A percentile compares a stretch with the other conserved stretches of the same genome.
phyloP scores from a whole-genome alignment of 2,329 filamentous ascomycete genomes.

The Fusarium sp. region DNA sequence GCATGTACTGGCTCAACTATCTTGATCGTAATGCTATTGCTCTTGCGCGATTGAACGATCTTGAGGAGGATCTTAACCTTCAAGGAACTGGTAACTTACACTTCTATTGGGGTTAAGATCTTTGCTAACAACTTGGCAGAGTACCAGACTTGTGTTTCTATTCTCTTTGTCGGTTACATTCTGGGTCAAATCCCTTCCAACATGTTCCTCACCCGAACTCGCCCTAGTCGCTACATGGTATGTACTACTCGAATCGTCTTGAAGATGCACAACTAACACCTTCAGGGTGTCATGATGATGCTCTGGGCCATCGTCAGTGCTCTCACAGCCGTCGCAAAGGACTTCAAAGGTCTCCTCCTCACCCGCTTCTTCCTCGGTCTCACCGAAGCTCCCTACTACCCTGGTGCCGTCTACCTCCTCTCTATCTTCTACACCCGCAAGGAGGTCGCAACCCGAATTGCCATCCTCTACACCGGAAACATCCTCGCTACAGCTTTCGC shows the following conservation, averaged over 20 bases:
- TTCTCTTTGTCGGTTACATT: constrained; percentile 59
- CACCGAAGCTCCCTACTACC: constrained; percentile 57
- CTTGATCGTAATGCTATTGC: constrained; percentile 62
- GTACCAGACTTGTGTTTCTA: constrained; percentile 49
- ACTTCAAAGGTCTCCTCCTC: constrained; percentile 62
- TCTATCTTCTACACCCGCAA: constrained; percentile 67
- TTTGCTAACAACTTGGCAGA: constrained; percentile 25
- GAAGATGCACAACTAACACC: background rate
- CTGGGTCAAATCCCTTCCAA: constrained; percentile 57
- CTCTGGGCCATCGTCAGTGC: constrained; percentile 62
- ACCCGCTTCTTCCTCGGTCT: constrained; percentile 59
- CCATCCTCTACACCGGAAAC: constrained; percentile 59
- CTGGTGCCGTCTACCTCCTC: constrained; percentile 56
- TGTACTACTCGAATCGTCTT: background rate
- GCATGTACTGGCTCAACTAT: constrained; percentile 59
- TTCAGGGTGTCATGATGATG: constrained; percentile 56
- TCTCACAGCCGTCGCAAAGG: constrained; percentile 59
- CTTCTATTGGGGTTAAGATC: fast-evolving
- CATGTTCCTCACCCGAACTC: constrained; percentile 58
- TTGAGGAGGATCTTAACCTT: constrained; percentile 48
- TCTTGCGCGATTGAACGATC: constrained; percentile 53
- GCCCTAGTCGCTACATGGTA: constrained; percentile 57
- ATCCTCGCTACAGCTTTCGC: constrained; percentile 55
- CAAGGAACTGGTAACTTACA: constrained; percentile 17
- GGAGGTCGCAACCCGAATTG: constrained; percentile 57